Percentiles rank a stretch among this genome's conserved stretches.
These are phyloP conservation scores for Trichophyton schoenleinii DNA, from an alignment of 2,329 filamentous ascomycete genomes.

Conservation along the genomic window DNA sequence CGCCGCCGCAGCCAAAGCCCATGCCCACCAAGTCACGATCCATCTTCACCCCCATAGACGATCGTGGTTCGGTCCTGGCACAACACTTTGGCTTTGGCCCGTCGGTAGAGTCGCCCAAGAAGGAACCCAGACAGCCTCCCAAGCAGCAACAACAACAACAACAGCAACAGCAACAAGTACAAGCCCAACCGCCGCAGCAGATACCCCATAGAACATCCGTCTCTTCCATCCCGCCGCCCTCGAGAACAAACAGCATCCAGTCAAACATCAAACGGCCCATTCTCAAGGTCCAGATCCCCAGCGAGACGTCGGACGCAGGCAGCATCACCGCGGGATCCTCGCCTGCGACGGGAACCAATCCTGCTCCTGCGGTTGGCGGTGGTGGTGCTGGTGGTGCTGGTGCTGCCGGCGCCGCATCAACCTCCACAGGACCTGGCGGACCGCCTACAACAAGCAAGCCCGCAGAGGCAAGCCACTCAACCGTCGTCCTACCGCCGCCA, in stretches of 20 bases:
- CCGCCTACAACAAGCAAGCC: conserved; percentile 40
- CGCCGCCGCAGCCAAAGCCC: conserved; percentile 51
- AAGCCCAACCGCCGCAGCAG: conserved; percentile 21
- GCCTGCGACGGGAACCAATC: conserved; percentile 21
- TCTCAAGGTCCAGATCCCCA: conserved; percentile 88
- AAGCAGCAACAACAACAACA: conserved; percentile 26
- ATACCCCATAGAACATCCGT: conserved; percentile 40
- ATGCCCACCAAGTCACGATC: conserved; percentile 61
- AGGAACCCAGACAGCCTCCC: conserved; percentile 21
- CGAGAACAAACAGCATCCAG: conserved; percentile 64
- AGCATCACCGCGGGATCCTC: conserved; percentile 61
- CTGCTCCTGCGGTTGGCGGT: conserved; percentile 26
- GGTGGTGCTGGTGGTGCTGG: no score
- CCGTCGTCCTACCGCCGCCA: conserved; percentile 78
- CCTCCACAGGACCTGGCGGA: not conserved
- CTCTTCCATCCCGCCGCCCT: conserved; percentile 57
- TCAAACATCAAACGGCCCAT: conserved; percentile 60
- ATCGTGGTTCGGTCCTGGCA: conserved; percentile 74
- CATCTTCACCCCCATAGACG: conserved; percentile 95
- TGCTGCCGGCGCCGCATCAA: no score
- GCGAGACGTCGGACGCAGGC: conserved; percentile 65
- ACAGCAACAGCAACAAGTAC: not conserved
- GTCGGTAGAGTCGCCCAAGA: conserved; percentile 36
- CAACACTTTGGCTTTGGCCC: conserved; percentile 63
- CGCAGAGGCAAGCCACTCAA: conserved; percentile 44